These are phyloP conservation scores for Russula dissimulans DNA, from an alignment of 768 basidiomycete species.

Conservation along the genomic window DNA sequence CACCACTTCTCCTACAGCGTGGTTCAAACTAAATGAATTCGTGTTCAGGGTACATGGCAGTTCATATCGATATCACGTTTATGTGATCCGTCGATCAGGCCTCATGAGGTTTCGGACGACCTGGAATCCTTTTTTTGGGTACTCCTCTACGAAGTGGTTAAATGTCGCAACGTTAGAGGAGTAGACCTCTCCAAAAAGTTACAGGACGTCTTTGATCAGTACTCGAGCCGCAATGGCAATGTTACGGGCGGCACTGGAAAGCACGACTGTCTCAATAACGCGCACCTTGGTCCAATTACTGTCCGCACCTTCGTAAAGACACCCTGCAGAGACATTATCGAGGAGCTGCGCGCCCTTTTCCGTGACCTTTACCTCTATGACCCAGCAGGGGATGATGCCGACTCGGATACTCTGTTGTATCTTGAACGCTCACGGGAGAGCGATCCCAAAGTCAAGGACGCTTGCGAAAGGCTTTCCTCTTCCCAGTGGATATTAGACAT, in stretches of 20 bases:
- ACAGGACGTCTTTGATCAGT: neutral
- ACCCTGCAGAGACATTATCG: neutral
- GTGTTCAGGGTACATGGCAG: conserved; percentile 18
- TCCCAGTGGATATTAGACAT: neutral
- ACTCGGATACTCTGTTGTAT: too few relatives aligned
- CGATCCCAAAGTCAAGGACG: neutral
- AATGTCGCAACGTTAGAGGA: neutral
- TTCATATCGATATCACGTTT: conserved; percentile 10
- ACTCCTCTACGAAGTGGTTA: neutral
- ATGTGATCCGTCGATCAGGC: neutral
- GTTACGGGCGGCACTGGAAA: neutral
- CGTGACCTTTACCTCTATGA: neutral
- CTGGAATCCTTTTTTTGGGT: conserved; percentile 19
- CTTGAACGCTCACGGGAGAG: too few relatives aligned
- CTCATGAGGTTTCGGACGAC: conserved; percentile 13
- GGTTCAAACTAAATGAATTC: neutral
- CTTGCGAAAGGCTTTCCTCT: neutral
- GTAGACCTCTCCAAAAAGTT: neutral
- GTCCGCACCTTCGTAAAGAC: neutral
- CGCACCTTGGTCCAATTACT: neutral
- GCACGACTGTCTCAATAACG: neutral
- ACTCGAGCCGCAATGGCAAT: neutral
- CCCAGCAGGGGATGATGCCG: too few relatives aligned
- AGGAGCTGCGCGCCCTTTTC: neutral
- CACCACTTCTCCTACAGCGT: neutral